Percentiles rank a stretch among this genome's conserved stretches.
Conservation (phyloP, 2,329 filamentous ascomycete species). For the Penicillium psychrosexuale region DNA sequence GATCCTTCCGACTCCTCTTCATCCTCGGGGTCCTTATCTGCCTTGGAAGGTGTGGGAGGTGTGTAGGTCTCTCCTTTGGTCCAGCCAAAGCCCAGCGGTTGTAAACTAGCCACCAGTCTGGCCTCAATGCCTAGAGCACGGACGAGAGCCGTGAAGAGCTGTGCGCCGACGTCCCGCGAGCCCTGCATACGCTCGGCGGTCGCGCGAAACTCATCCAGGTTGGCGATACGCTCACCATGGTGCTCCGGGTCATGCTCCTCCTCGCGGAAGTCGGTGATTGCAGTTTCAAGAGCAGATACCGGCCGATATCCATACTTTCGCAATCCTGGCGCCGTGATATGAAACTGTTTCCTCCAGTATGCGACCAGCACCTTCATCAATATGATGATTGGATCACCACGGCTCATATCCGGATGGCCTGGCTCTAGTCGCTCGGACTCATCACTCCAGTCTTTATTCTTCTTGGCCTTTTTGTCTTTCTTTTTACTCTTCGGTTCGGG, state of each 20-base stretch:
- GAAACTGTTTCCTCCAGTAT: constrained; percentile 87
- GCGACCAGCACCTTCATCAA: constrained; percentile 72
- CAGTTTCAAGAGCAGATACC: constrained; percentile 68
- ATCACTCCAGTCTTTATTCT: constrained; percentile 66
- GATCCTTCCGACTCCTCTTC: constrained; percentile 14
- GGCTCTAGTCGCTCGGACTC: constrained; percentile 67
- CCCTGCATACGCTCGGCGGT: constrained; percentile 69
- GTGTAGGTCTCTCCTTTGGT: constrained; percentile 79
- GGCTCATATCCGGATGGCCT: constrained; percentile 71
- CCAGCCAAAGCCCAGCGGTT: constrained; percentile 87
- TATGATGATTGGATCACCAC: constrained; percentile 74
- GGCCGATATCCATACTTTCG: constrained; percentile 89
- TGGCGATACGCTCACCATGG: constrained; percentile 74
- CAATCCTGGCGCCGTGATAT: constrained; percentile 70
- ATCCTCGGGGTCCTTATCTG: constrained; percentile 9
- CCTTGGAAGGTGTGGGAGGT: constrained; percentile 38
- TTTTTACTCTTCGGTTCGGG: constrained; percentile 41
- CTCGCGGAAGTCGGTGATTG: constrained; percentile 67
- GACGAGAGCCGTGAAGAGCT: constrained; percentile 83
- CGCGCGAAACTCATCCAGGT: constrained; percentile 64
- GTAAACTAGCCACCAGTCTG: constrained; percentile 77
- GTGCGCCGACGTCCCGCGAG: constrained; percentile 81
- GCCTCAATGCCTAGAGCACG: constrained; percentile 78
- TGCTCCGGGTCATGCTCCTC: constrained; percentile 58
- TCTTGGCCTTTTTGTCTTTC: constrained; percentile 40